Conservation (phyloP, 768 basidiomycete genomes). For the Leccinellum rugosiceps region DNA sequence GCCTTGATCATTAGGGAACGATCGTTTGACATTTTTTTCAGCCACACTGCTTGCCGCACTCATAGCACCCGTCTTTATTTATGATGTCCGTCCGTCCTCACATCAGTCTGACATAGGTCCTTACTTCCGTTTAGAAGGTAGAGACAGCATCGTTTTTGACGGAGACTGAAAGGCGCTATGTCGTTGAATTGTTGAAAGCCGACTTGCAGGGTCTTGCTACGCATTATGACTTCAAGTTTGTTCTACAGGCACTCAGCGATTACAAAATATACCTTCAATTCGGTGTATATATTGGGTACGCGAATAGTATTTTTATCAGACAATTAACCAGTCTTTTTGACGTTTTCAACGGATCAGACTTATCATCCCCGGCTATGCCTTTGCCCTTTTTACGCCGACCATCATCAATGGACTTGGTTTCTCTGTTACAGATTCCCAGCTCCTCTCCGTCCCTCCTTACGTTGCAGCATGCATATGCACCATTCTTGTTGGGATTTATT, state of each 20-base stretch:
- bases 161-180: slow-evolving; percentile 37
- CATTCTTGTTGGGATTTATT: slow-evolving; percentile 36
- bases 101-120: neutral
- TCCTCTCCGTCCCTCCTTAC: slow-evolving; percentile 46
- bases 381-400: slow-evolving; percentile 47
- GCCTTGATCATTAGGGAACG: no score
- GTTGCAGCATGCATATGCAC: slow-evolving; percentile 40
- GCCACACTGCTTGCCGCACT: slow-evolving; percentile 15
- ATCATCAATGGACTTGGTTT: slow-evolving; percentile 50
- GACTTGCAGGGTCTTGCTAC: slow-evolving; percentile 44
- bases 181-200: slow-evolving; percentile 39
- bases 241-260: slow-evolving; percentile 46
- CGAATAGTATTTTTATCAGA: neutral
- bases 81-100: slow-evolving; percentile 40
- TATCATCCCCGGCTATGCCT: slow-evolving; percentile 41
- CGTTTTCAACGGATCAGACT: slow-evolving; percentile 23
- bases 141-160: slow-evolving; percentile 24
- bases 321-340: slow-evolving; percentile 1
- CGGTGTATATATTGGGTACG: slow-evolving; percentile 39
- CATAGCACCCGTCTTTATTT: slow-evolving; percentile 42
- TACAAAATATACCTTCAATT: slow-evolving; percentile 36
- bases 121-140: slow-evolving; percentile 8
- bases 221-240: slow-evolving; percentile 42
- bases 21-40: neutral
- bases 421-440: slow-evolving; percentile 44